Base-by-base conservation (phyloP, 495 filamentous ascomycete genomes). In the Aspergillus nanangensis region DNA sequence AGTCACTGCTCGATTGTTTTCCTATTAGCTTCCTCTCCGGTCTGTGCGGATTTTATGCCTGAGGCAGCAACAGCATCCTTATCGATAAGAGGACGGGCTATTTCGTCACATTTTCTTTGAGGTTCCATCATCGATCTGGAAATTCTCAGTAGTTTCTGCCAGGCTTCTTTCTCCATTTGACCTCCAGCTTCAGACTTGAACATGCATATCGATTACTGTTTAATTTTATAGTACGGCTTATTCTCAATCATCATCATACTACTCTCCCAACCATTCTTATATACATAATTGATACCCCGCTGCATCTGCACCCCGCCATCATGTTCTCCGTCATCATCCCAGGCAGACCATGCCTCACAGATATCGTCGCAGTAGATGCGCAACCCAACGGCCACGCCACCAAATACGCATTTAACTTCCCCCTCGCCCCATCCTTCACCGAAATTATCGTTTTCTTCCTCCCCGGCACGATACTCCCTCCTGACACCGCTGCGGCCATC, bases 361-460 rank as follows among this genome's bases (percentile, higher is more conserved):
- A 83, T 51, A 73, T 81, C 35, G 61, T 76, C 59, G 58, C 75
- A 38, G 61, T 88, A 23, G 71, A 72, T 42, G 24, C 49, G 18
- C 67, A 71, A 55, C 63, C 66, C 25, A 69, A 66, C 38, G 65
- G 64, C 38, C 79, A 81, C 48, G 63, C 77, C 8, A 84, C 81
- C 9, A 82, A 87, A 66, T 86, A 80, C 63, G 77, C 82, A 38
- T 86, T 87, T 68, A 66, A 69, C 22, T 72, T 87, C 56, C 72
- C 81, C 1, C 53, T 74, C 5, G 51, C 51, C n/a, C 76, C 81
- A 0, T 38, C 69, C 19, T 90, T 95, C 74, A 77, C 74, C 35
- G 89, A 96, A 52, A 69, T 99, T 43, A 85, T 88, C 50, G 80
- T 96, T 51, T 97, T 99, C 74, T 70, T 96, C 31, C 82, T 95